Base-by-base conservation (phyloP, 371 early-diverging fungal species). In the Rhizopus sp. region DNA sequence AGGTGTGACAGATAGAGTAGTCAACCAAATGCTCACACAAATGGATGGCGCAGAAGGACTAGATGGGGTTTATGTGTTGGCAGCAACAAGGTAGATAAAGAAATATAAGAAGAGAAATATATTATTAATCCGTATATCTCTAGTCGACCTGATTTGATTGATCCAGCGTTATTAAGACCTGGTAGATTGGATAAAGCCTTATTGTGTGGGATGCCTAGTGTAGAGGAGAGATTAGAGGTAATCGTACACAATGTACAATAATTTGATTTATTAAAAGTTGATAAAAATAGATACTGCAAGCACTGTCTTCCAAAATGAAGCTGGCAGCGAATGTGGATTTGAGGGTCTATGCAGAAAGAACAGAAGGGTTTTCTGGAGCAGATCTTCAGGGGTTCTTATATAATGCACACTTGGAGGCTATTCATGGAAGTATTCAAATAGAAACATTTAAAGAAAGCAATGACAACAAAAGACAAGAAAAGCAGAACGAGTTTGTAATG, bases 81-180 rank as follows among this genome's bases (percentile, higher is more conserved):
- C 96, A 15, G 97, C 97, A 0, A 99, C 97, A 7, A 94, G 94
- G 80, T 84, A 77, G 32, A 35, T 47, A 31, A n/a, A 37, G 17
- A 0, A 16, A 29, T 16, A 42, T 37, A 51, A 37, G 5, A 50
- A 64, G 31, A 49, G 13, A 30, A 59, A 3, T 1, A 61, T 57
- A 13, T 60, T 53, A 8, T 46, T n/a, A 37, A 35, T 50, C 46
- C 23, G 5, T 50, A 7, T 45, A 46, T 2, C 5, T 46, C 86
- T 71, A 99, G 99, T 77, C 92, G 96, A n/a, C 98, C 99, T 33
- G 99, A 99, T 66, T 85, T 98, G n/a, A 88, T 99, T 54, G 99
- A 99, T 75, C 93, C 95, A 30, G 99, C 99, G 0, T 82, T 99
- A 59, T 82, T 95, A 40, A 89, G 99, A 32, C 99, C 99, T 31